Percentiles rank a stretch among this genome's conserved stretches.
Evolutionary conservation across 345 rosid species (phyloP).

Genomic region (Melaleuca alternifolia): DNA sequence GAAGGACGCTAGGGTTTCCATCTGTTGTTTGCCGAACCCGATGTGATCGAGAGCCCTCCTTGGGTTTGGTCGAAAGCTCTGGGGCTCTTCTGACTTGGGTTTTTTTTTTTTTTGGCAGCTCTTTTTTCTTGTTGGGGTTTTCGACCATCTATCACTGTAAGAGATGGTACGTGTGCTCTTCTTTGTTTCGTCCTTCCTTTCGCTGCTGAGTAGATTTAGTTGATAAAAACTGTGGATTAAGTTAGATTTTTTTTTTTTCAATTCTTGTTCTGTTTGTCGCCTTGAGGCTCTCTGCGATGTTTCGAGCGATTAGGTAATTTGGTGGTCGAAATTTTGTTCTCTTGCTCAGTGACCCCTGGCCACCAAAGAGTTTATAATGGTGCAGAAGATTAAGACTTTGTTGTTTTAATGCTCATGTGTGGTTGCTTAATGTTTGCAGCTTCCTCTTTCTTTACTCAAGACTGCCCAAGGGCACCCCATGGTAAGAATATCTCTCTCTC

Average conservation of each 20-base stretch:
- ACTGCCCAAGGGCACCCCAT: constrained; percentile 86
- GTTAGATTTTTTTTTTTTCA: neutral
- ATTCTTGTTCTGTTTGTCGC: neutral
- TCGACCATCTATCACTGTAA: neutral
- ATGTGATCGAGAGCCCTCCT: neutral
- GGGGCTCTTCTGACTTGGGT: neutral
- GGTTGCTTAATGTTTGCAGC: constrained; percentile 22
- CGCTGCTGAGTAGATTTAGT: neutral
- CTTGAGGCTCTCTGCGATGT: neutral
- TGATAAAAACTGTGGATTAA: neutral
- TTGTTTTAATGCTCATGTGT: neutral
- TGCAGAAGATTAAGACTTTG: neutral
- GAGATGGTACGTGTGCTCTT: neutral
- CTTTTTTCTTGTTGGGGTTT: neutral
- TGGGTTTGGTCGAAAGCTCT: neutral
- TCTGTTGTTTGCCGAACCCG: neutral
- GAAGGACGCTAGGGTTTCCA: neutral
- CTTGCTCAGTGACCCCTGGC: neutral
- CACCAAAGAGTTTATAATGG: neutral
- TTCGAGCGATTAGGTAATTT: neutral
- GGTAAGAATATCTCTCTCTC: constrained; percentile 22
- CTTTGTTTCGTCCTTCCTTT: neutral
- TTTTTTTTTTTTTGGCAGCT: neutral
- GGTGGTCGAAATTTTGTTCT: neutral
- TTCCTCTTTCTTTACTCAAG: constrained; percentile 73